Percentiles rank a stretch among this genome's conserved stretches.
These are phyloP conservation scores for Pulveroboletus sp. DNA, from an alignment of 768 basidiomycete genomes.

Conservation along the genomic window DNA sequence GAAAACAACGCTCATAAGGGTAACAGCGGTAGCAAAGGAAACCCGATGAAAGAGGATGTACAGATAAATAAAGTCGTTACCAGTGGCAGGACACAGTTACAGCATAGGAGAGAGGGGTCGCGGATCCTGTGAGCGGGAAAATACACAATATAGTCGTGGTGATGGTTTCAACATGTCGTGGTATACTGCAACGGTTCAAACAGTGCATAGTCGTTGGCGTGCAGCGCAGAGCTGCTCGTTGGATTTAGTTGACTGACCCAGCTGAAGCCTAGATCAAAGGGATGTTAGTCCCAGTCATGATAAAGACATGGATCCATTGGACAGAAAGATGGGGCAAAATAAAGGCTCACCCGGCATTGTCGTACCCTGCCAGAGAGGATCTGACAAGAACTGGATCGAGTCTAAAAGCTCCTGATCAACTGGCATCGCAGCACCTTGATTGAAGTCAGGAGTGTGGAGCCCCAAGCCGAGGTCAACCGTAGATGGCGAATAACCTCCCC, in stretches of 20 bases:
- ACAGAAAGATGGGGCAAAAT: not conserved
- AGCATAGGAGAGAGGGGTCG: not conserved
- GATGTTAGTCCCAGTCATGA: not conserved
- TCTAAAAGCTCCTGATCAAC: slow-evolving; percentile 62
- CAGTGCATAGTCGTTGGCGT: slow-evolving; percentile 27
- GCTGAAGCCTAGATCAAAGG: slow-evolving; percentile 28
- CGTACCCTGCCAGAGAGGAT: slow-evolving; percentile 57
- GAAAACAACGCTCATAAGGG: not conserved
- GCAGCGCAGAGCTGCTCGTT: slow-evolving; percentile 8
- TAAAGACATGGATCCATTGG: not conserved
- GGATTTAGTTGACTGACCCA: slow-evolving; percentile 35
- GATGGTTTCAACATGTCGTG: slow-evolving; percentile 3
- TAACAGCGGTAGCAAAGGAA: not conserved
- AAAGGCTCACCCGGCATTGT: slow-evolving; percentile 48
- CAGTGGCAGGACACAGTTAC: not conserved
- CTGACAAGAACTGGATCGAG: slow-evolving; percentile 56
- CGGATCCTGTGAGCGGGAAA: not conserved
- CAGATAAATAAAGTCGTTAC: too few species aligned
- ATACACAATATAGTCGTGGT: not conserved
- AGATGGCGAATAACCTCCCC: slow-evolving; percentile 11
- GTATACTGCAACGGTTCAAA: slow-evolving; percentile 22
- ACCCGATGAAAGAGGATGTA: not conserved
- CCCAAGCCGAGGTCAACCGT: slow-evolving; percentile 5
- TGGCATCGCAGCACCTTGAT: slow-evolving; percentile 45
- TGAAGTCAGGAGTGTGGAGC: slow-evolving; percentile 37